Percentiles rank a stretch among this genome's conserved stretches.
Conservation (phyloP, 768 basidiomycete species). For the Lentinula guzmanii region DNA sequence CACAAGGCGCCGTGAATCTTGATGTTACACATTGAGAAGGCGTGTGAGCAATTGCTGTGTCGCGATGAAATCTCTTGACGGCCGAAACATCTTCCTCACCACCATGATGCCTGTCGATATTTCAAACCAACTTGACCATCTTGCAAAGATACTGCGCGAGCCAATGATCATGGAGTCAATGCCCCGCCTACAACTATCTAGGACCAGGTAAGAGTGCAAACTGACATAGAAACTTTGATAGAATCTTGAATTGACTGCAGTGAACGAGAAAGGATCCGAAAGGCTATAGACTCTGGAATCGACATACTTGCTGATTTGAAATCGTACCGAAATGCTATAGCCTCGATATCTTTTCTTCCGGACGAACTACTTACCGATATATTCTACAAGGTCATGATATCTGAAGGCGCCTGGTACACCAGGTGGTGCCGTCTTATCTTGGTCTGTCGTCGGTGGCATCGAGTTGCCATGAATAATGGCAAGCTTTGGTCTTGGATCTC, state of each 20-base stretch:
- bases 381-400: not conserved
- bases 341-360: conserved; percentile 1
- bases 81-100: too few relatives aligned
- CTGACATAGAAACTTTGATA: not conserved
- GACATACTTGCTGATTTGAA: not conserved
- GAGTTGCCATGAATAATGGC: not conserved
- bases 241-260: not conserved
- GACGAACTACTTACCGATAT: not conserved
- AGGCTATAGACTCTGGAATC: not conserved
- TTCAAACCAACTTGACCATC: not conserved
- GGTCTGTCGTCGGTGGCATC: conserved; percentile 3
- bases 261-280: not conserved
- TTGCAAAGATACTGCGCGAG: not conserved
- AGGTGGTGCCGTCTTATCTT: not conserved
- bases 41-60: too few relatives aligned
- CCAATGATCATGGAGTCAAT: not conserved
- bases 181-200: not conserved
- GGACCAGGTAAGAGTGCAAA: not conserved
- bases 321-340: not conserved
- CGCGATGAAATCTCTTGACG: too few relatives aligned
- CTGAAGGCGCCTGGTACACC: not conserved
- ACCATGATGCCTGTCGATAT: not conserved
- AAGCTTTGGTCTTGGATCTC: conserved; percentile 1
- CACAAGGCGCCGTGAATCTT: not conserved
- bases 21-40: too few relatives aligned